Conservation (phyloP, 2,329 filamentous ascomycete genomes). For the Fusarium floridanum region DNA sequence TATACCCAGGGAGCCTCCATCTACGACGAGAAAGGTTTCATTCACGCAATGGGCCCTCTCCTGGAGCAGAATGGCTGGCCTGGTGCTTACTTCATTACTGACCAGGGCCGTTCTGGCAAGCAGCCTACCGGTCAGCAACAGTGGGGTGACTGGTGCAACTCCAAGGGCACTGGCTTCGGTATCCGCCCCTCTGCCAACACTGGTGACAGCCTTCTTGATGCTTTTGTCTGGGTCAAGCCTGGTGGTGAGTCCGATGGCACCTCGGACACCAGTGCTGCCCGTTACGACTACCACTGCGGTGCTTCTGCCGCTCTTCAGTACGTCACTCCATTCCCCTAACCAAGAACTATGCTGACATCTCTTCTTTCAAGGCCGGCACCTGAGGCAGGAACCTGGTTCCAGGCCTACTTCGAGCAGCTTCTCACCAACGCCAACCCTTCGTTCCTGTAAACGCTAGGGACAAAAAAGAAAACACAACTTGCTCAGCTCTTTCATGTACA, state of each 20-base stretch:
- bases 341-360: constrained; percentile 42
- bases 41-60: constrained; percentile 73
- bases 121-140: constrained; percentile 71
- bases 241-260: constrained; percentile 70
- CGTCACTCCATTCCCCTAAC: not conserved
- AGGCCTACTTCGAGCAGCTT: constrained; percentile 70
- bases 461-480: not conserved
- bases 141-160: constrained; percentile 79
- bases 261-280: constrained; percentile 60
- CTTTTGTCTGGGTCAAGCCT: constrained; percentile 80
- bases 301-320: constrained; percentile 61
- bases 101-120: constrained; percentile 66
- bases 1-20: constrained; percentile 62
- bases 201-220: constrained; percentile 69
- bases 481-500: not conserved
- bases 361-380: constrained; percentile 66
- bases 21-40: constrained; percentile 70
- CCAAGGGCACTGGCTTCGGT: constrained; percentile 73
- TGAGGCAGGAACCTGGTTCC: constrained; percentile 78
- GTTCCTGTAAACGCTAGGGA: constrained; percentile 48
- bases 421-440: constrained; percentile 68
- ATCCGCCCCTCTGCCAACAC: constrained; percentile 73
- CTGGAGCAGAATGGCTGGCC: constrained; percentile 62
- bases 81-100: constrained; percentile 62
- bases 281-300: constrained; percentile 60